These are phyloP conservation scores for Bauhinia variegata DNA, from an alignment of 306 rosid genomes.

Conservation along the genomic window DNA sequence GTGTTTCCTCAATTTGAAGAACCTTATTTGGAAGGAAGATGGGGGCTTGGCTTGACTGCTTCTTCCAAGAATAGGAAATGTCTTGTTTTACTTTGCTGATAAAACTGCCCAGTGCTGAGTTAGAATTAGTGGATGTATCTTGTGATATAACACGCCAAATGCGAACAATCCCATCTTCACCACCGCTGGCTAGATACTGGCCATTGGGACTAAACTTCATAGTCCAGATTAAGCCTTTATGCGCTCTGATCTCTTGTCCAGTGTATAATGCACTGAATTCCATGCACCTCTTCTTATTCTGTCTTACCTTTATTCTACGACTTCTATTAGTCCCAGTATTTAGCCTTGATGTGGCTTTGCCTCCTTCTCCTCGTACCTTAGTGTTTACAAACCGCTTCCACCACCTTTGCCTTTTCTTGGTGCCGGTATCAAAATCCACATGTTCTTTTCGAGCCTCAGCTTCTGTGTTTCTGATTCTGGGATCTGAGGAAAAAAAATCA, in stretches of 20 bases:
- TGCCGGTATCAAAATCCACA: conserved; percentile 32
- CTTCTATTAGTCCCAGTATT: conserved; percentile 16
- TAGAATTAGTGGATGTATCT: conserved; percentile 50
- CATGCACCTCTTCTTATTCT: conserved; percentile 59
- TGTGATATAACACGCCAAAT: conserved; percentile 60
- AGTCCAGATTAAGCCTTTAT: conserved; percentile 75
- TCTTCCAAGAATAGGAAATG: conserved; percentile 47
- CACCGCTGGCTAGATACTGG: conserved; percentile 82
- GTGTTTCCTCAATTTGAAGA: conserved; percentile 71
- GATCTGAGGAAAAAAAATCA: conserved; percentile 25
- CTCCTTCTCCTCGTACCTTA: conserved; percentile 27
- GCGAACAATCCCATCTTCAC: conserved; percentile 87
- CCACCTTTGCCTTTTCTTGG: conserved; percentile 55
- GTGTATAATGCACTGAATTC: conserved; percentile 67
- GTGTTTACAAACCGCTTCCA: conserved; percentile 56
- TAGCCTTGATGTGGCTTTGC: conserved; percentile 36
- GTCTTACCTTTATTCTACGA: conserved; percentile 50
- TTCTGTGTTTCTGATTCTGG: conserved; percentile 29
- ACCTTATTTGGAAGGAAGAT: conserved; percentile 66
- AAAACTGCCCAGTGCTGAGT: conserved; percentile 37
- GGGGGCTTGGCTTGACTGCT: conserved; percentile 45
- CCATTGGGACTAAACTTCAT: conserved; percentile 93
- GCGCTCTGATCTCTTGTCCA: conserved; percentile 81
- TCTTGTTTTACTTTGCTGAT: conserved; percentile 40
- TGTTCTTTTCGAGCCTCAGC: conserved; percentile 43